A percentile compares a stretch with the other conserved stretches of the same genome.
Conservation (phyloP, 192 early-diverging fungal genomes). For the Coemansia sp. region DNA sequence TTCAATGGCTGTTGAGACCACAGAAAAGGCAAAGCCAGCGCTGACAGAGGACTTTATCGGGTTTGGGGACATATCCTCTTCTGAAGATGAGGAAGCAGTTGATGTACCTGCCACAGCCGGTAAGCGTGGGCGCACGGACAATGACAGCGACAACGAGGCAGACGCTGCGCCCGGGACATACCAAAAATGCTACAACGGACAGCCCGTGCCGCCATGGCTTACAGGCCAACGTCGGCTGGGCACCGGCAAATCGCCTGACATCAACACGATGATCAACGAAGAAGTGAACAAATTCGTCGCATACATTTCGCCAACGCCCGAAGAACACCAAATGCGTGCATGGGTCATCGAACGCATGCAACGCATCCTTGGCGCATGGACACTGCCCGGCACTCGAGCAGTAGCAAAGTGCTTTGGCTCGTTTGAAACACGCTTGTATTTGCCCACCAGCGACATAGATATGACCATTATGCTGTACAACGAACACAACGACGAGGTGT, state of each 20-base stretch:
- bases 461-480: constrained; percentile 48
- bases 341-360: constrained; percentile 69
- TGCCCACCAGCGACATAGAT: constrained; percentile 83
- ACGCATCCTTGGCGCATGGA: constrained; percentile 42
- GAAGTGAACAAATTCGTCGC: constrained; percentile 77
- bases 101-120: background rate
- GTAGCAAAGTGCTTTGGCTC: constrained; percentile 75
- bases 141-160: constrained; percentile 7
- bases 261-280: constrained; percentile 53
- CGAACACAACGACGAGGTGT: constrained; percentile 8
- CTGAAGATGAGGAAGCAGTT: constrained; percentile 2
- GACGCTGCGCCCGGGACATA: constrained; percentile 7
- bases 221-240: constrained; percentile 29
- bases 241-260: constrained; percentile 31
- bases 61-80: constrained; percentile 18
- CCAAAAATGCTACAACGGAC: constrained; percentile 46
- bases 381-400: constrained; percentile 17
- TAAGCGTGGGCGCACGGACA: constrained; percentile 15
- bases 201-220: constrained; percentile 51
- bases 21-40: background rate
- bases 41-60: constrained; percentile 28
- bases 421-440: constrained; percentile 82
- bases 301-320: constrained; percentile 78
- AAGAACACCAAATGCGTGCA: constrained; percentile 75
- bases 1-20: background rate